A percentile compares a stretch with the other conserved stretches of the same genome.
phyloP scores from a whole-genome alignment of 176 grass and related monocot species.

The maize (Zea mays) region Zm-B73-REFERENCE-NAM-5.0 NC_050096.1:302424501-302425000 shows the following conservation, averaged over 20 bases:
- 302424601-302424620: not conserved
- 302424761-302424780: slow-evolving; percentile 4
- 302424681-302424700: slow-evolving; percentile 1
- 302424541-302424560: slow-evolving; percentile 21
- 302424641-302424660: slow-evolving; percentile 26
- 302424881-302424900: slow-evolving; percentile 91
- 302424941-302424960: slow-evolving; percentile 1
- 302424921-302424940: slow-evolving; percentile 52
- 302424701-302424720: not conserved
- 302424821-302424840: slow-evolving; percentile 73
- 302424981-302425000: slow-evolving; percentile 27
- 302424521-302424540: slow-evolving; percentile 18
- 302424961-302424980: not conserved
- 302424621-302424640: not conserved
- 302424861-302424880: slow-evolving; percentile 84
- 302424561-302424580: slow-evolving; percentile 10
- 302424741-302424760: not conserved
- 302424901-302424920: slow-evolving; percentile 94
- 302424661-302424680: slow-evolving; percentile 6
- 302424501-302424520: slow-evolving; percentile 76
- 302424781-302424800: not conserved
- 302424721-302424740: not conserved
- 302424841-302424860: slow-evolving; percentile 53
- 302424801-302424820: slow-evolving; percentile 71
- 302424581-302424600: not conserved